Base-by-base conservation (phyloP, 768 basidiomycete species). In the Chalciporus sphaerocephalus region DNA sequence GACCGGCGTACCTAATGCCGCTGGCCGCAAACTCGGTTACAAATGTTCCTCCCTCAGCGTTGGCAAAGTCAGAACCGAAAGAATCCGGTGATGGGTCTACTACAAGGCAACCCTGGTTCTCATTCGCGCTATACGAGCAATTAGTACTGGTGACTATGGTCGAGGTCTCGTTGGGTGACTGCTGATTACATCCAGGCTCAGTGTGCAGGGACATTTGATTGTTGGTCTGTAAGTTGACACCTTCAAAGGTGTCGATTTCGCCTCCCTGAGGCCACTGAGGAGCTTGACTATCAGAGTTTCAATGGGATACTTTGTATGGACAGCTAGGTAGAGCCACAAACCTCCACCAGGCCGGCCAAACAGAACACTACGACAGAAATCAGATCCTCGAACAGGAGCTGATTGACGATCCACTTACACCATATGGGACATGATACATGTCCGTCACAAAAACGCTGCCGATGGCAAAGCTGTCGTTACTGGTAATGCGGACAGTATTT, bases 161-260 rank as follows among this genome's bases (percentile, higher is more conserved):
- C 40, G 80, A 76, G 4, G 74, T 67, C 58, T 82, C 74, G 2
- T 69, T 64, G 2, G 79, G 72, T 28, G 69, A 67, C 20, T 70
- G 64, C 54, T 78, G 74, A 0, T 61, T 74, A 62, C 85, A 85
- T 5, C 81, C 76, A 0, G 77, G 62, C 32, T 73, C 69, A 0
- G 87, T 87, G 61, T 92, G 90, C 13, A 92, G 68, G 0, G 90
- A 78, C 74, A 85, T 80, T 59, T 86, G 84, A 50, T 84, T 87
- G 43, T 70, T 67, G 3, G 72, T 70, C 33, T 75, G 75, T 39
- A 75, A 59, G 64, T 93, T 92, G 51, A 92, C 83, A 25, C 81
- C 85, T 62, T 93, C 90, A 47, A 92, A 78, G 9, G 85, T 86
- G 62, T 92, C 91, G 50, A 87, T 84, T 59, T 88, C 84, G 21